Percentiles rank a stretch among this genome's conserved stretches.
phyloP scores from a whole-genome alignment of 2,329 filamentous ascomycete species.

The Clonostachys rosea region DNA sequence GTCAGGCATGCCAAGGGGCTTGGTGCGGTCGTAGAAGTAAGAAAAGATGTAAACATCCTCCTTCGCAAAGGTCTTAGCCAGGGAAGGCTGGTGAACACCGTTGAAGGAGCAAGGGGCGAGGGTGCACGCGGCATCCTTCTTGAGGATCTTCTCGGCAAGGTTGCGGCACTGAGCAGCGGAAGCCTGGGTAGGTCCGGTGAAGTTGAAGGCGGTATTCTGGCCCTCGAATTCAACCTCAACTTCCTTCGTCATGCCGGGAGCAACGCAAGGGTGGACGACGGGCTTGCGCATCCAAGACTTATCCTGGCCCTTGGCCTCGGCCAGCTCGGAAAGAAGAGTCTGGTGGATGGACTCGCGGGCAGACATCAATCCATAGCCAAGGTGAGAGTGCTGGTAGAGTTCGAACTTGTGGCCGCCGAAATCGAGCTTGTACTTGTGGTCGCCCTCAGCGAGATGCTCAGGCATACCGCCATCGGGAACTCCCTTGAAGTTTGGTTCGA shows the following conservation, averaged over 20 bases:
- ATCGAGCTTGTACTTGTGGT: slow-evolving; percentile 90
- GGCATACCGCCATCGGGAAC: slow-evolving; percentile 74
- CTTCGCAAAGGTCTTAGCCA: slow-evolving; percentile 84
- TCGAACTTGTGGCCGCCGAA: slow-evolving; percentile 90
- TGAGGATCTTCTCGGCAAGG: slow-evolving; percentile 83
- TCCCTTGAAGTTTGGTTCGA: slow-evolving; percentile 87
- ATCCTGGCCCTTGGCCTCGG: slow-evolving; percentile 53
- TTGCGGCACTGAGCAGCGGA: slow-evolving; percentile 84
- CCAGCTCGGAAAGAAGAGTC: slow-evolving; percentile 66
- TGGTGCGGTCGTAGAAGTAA: slow-evolving; percentile 95
- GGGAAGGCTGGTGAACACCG: slow-evolving; percentile 87
- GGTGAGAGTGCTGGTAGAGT: slow-evolving; percentile 96
- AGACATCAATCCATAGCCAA: slow-evolving; percentile 94
- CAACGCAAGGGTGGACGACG: slow-evolving; percentile 81
- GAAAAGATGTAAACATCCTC: slow-evolving; percentile 97
- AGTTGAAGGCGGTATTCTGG: slow-evolving; percentile 65
- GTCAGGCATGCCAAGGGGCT: slow-evolving; percentile 96
- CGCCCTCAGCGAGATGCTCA: slow-evolving; percentile 77
- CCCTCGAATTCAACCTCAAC: slow-evolving; percentile 71
- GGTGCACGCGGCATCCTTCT: slow-evolving; percentile 78
- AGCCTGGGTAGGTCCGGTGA: slow-evolving; percentile 75
- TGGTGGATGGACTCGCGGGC: slow-evolving; percentile 84
- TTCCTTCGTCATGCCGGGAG: slow-evolving; percentile 70
- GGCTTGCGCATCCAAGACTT: slow-evolving; percentile 65
- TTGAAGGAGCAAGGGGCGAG: slow-evolving; percentile 97